Base-by-base conservation (phyloP, 768 basidiomycete genomes). In the Paxillus rubicundulus region DNA sequence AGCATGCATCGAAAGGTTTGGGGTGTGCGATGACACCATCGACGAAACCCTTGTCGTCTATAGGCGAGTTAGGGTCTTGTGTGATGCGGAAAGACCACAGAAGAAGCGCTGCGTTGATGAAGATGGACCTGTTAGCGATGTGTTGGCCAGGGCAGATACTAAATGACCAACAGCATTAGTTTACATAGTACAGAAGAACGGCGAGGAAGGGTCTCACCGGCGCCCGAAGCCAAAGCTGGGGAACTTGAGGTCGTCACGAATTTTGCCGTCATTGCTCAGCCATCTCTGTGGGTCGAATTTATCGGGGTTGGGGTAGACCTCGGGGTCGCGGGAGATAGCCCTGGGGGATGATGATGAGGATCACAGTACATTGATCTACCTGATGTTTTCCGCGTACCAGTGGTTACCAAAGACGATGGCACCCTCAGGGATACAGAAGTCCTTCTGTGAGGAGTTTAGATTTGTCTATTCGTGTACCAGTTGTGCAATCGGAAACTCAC, bases 121-220 rank as follows among this genome's bases (percentile, higher is more conserved):
- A 85, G 2, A 88, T 66, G 7, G 86, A 87, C 5, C 84, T 78
- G 67, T 70, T 65, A 17, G 67, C 85, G 30, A 88, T 78, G 62
- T 85, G 77, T 58, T 81, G 79, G 0, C 85, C 85, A 0, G 84
- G 85, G 53, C 85, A 88, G 5, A 86, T 74, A n/a, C 85, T 80
- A 16, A 5, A n/a, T 10, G 18, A 48, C 24, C 12, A 13, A 32
- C 28, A 42, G 14, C 34, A 14, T 54, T 14, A 40, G 56, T 27
- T 10, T 3, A 18, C 20, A 17, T 17, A 5, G 5, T 9, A 13
- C 3, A 28, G 38, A 10, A 20, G 8, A 5, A 24, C 18, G 10
- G 16, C 16, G 27, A 30, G 18, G 45, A 20, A 21, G 14, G 5
- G 43, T 16, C 51, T 49, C 32, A 70, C 73, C 68, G 61, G 55